Evolutionary conservation across 73 alveolate genomes (phyloP), one percentile per base, ranked within the genome.

Genomic region (Chromera velia): DNA sequence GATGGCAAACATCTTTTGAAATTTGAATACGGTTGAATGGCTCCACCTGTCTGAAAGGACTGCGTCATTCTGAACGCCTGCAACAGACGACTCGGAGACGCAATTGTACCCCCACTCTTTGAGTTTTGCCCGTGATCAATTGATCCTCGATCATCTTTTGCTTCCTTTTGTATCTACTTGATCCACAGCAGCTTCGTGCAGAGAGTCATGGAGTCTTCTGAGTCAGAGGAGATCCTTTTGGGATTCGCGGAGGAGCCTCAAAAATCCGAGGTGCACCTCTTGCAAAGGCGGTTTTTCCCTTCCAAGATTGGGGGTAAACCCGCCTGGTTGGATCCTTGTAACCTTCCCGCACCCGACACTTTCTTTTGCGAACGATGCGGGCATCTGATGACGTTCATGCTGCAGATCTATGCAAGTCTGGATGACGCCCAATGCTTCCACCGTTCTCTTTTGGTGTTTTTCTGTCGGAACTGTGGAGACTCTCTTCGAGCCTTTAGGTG

Each of bases 281-380:
- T 13, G 73, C 34, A 28, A 10, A 68, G 86, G 80, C 80, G 33
- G n/a, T 79, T 79, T 74, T 79, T 79, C 49, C 86, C 86, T 0
- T 79, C 86, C 74, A 79, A 79, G 46, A 80, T 70, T 22, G 86
- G 86, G 0, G 86, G 86, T 0, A 79, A 28, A n/a, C 80, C 86
- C 0, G 86, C 86, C 17, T 78, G 85, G 85, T 65, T 17, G 0
- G 47, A 28, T 55, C 27, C 70, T 0, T 26, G 18, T 4, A 0
- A 27, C 13, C 27, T 9, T 29, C 76, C 34, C 7, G 28, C 32
- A 32, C 55, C 18, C 9, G 65, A 33, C 30, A n/a, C 0, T 17
- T 29, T 55, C 32, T 29, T 10, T 24, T 55, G 70, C 70, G 9
- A 1, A 29, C 7, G 30, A n/a, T 55, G 70, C 70, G 10, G 32